Percentiles rank a stretch among this genome's conserved stretches.
These are phyloP conservation scores for Xylona heveae DNA, from an alignment of 495 filamentous ascomycete genomes.

Conservation along the genomic window DNA sequence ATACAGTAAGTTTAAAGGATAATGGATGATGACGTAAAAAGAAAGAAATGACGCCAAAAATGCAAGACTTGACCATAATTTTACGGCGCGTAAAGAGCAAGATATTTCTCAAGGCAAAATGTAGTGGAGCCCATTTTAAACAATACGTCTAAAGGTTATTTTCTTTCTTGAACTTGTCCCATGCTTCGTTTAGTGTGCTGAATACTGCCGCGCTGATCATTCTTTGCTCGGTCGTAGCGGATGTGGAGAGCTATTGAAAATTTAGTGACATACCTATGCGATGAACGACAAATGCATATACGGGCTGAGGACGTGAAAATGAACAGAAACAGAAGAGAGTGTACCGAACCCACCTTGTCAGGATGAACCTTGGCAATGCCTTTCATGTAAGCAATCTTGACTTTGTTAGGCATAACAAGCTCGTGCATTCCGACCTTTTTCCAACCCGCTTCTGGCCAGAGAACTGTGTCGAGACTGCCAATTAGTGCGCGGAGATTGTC, in stretches of 20 bases:
- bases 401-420: slow-evolving; percentile 70
- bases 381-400: slow-evolving; percentile 97
- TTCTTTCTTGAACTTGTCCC: slow-evolving; percentile 92
- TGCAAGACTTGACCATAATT: too few species aligned
- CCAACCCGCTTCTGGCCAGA: slow-evolving; percentile 88
- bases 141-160: slow-evolving; percentile 55
- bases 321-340: slow-evolving; percentile 1
- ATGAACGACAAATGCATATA: slow-evolving; percentile 2
- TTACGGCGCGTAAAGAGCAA: too few species aligned
- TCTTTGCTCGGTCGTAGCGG: slow-evolving; percentile 78
- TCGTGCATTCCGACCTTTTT: slow-evolving; percentile 92
- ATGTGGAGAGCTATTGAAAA: slow-evolving; percentile 46
- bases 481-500: slow-evolving; percentile 81
- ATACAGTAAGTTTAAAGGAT: too few species aligned
- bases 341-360: slow-evolving; percentile 58
- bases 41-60: too few species aligned
- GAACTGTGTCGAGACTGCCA: slow-evolving; percentile 67
- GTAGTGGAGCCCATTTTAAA: too few species aligned
- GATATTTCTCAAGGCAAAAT: too few species aligned
- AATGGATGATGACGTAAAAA: too few species aligned
- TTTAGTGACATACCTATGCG: slow-evolving; percentile 6
- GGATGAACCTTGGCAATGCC: slow-evolving; percentile 96
- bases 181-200: slow-evolving; percentile 83
- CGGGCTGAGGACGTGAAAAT: slow-evolving; percentile 4
- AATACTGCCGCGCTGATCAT: slow-evolving; percentile 90